A percentile compares a stretch with the other conserved stretches of the same genome.
These are phyloP conservation scores for Odonthalia washingtoniensis DNA, from an alignment of 31 red algal genomes.

Conservation along the genomic window DNA sequence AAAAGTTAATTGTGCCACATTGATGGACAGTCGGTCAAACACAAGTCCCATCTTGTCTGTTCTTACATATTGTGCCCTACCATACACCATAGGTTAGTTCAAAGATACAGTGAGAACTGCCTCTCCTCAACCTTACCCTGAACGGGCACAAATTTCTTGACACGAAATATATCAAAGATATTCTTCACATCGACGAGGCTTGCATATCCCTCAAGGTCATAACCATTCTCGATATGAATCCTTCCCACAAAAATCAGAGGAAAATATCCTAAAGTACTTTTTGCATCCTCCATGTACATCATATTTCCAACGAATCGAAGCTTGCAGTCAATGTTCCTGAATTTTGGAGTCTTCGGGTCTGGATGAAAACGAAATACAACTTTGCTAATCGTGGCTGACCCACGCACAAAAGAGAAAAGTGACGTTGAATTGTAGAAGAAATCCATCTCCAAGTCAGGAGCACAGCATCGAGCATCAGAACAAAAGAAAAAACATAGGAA, in stretches of 20 bases:
- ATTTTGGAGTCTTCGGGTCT: conserved; percentile 72
- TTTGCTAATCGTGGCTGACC: conserved; percentile 50
- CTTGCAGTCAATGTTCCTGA: conserved; percentile 63
- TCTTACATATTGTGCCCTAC: conserved; percentile 59
- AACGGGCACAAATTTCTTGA: conserved; percentile 72
- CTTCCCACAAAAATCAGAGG: conserved; percentile 80
- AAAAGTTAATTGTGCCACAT: conserved; percentile 48
- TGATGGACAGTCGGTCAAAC: conserved; percentile 58
- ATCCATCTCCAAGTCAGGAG: conserved; percentile 54
- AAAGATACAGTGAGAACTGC: conserved; percentile 70
- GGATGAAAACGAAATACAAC: conserved; percentile 81
- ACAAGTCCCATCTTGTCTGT: conserved; percentile 15
- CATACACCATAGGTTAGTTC: conserved; percentile 66
- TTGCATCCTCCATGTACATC: conserved; percentile 75
- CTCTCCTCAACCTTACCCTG: conserved; percentile 59
- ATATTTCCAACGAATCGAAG: too few relatives aligned
- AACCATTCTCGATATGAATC: conserved; percentile 80
- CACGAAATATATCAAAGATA: conserved; percentile 73
- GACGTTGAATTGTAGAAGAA: conserved; percentile 60
- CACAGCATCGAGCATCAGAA: conserved; percentile 55
- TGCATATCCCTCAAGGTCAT: conserved; percentile 78
- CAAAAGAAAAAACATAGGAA: conserved; percentile 73
- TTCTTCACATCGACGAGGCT: conserved; percentile 72
- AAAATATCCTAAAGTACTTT: conserved; percentile 62
- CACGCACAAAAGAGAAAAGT: conserved; percentile 69